Evolutionary conservation across 129 eudicot species (phyloP).

Genomic region (Arctium lappa): DNA sequence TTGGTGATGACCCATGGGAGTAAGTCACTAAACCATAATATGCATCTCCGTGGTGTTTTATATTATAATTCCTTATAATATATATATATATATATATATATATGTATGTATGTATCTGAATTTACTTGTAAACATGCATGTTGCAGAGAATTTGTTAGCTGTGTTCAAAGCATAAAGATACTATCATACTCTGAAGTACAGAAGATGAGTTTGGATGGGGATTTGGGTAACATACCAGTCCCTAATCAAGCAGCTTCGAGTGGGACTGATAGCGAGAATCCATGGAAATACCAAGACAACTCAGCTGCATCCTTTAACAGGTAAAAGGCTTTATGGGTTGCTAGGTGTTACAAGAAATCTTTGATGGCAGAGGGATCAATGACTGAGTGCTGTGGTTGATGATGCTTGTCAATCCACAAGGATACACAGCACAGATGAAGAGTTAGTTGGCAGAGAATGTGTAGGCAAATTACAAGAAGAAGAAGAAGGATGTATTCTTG

Average conservation of each 20-base stretch:
- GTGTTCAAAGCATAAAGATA: constrained; percentile 96
- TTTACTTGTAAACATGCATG: background rate
- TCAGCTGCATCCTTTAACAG: constrained; percentile 47
- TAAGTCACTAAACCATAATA: constrained; percentile 33
- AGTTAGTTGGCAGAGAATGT: background rate
- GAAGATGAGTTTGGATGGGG: constrained; percentile 97
- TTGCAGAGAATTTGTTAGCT: constrained; percentile 88
- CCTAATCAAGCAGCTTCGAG: constrained; percentile 81
- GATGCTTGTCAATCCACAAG: background rate
- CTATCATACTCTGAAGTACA: constrained; percentile 86
- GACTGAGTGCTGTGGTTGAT: background rate
- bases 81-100: no score
- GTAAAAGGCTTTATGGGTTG: background rate
- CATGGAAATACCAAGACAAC: constrained; percentile 72
- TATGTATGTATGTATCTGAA: background rate
- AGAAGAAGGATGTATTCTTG: background rate
- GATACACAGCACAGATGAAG: background rate
- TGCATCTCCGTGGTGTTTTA: background rate
- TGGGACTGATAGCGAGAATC: constrained; percentile 78
- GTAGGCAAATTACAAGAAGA: background rate
- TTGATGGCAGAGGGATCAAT: background rate
- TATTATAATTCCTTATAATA: no score
- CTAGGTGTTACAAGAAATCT: background rate
- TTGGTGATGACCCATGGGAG: constrained; percentile 99
- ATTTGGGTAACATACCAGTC: constrained; percentile 57